A percentile compares a stretch with the other conserved stretches of the same genome.
Evolutionary conservation across 805 yeast genomes (phyloP).

Genomic region (Teunomyces barrocoloradensis): DNA sequence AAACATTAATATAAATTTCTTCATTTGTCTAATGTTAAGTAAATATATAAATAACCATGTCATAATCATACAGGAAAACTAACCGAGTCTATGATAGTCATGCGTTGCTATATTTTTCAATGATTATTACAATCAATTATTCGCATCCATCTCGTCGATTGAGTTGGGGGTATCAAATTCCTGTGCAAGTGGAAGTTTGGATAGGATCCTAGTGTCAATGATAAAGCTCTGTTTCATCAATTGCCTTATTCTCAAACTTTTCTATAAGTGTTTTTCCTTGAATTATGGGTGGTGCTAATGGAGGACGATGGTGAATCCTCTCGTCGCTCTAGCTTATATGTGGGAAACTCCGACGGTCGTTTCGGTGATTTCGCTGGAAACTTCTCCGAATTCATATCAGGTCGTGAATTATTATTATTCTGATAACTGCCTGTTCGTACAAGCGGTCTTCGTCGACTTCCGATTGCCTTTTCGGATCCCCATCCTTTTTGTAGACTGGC

Average conservation of each 20-base stretch:
- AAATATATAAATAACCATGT: background rate
- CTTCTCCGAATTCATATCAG: background rate
- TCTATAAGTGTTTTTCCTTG: background rate
- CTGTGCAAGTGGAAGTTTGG: background rate
- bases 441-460: conserved; percentile 1
- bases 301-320: conserved; percentile 6
- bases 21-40: background rate
- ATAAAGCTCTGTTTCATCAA: background rate
- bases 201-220: background rate
- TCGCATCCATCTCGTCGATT: conserved; percentile 1
- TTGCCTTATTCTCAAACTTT: conserved; percentile 1
- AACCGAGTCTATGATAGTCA: background rate
- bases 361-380: conserved; percentile 1
- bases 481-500: conserved; percentile 1
- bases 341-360: conserved; percentile 2
- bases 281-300: background rate
- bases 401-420: background rate
- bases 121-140: conserved; percentile 1
- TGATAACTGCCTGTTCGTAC: background rate
- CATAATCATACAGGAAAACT: background rate
- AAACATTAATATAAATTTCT: background rate
- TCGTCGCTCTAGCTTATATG: conserved; percentile 1
- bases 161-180: background rate
- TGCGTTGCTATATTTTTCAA: background rate
- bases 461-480: background rate